Base-by-base conservation (phyloP, 108 stramenopile species). In the Skeletonema grethae region DNA sequence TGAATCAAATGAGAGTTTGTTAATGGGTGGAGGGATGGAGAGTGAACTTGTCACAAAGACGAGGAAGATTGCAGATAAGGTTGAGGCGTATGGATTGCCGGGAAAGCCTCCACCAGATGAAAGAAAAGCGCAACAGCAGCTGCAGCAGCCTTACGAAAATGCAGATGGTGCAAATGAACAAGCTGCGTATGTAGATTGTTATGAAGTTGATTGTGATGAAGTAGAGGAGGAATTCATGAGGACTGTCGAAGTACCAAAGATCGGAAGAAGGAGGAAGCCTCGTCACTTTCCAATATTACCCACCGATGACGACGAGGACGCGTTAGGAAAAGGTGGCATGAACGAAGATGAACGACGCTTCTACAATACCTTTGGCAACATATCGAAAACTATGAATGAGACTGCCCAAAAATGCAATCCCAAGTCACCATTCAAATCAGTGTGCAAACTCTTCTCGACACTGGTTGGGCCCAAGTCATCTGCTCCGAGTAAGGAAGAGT, bases 81-180 rank as follows among this genome's bases (percentile, higher is more conserved):
- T 78, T 31, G 34, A 78, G 25, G 65, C 77, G 5, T 78, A 78
- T 70, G 77, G 77, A 31, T 61, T 78, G 29, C 77, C 77, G 58
- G 24, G 41, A 46, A 48, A 18, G 48, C 45, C 41, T 30, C 48
- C 29, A 59, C 1, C 41, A 12, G 53, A 7, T 8, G 63, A 8
- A 31, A 13, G 62, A 50, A 69, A 3, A 29, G 0, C 43, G 43
- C 9, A 13, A 5, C 18, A 12, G 55, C 57, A 13, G 45, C 41
- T 12, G 41, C 28, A 45, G n/a, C 61, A 18, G 2, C 56, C 31
- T 65, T 10, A 63, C 41, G 46, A 56, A 45, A 50, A 32, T 18
- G 50, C 22, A 7, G 22, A 53, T 53, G 50, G 8, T 53, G 22
- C 22, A 22, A 7, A 6, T 22, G 22, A 16, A 18, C 5, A n/a